These are phyloP conservation scores for Candida glucosophila DNA, from an alignment of 1,139 yeast genomes.

Conservation along the genomic window DNA sequence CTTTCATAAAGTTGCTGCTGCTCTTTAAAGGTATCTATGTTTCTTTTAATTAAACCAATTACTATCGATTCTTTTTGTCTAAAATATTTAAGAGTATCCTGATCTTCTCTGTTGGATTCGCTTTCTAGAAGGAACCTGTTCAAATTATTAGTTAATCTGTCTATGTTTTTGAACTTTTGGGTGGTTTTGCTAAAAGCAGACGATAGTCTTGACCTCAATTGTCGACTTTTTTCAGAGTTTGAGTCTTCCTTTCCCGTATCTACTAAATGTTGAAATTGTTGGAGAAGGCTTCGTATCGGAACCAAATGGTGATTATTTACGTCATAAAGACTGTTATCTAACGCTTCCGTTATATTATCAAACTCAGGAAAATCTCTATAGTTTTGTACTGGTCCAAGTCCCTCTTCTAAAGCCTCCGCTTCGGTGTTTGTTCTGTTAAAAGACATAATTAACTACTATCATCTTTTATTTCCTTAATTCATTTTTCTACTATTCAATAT, in stretches of 20 bases:
- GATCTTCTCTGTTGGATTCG: constrained; percentile 31
- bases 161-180: constrained; percentile 22
- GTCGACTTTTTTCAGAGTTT: constrained; percentile 8
- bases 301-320: constrained; percentile 22
- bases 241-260: constrained; percentile 7
- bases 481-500: constrained; percentile 10
- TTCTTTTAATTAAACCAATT: constrained; percentile 24
- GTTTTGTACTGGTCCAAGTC: constrained; percentile 1
- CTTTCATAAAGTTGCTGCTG: constrained; percentile 44
- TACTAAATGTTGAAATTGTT: constrained; percentile 12
- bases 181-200: constrained; percentile 18
- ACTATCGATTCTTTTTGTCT: constrained; percentile 34
- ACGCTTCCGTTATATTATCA: constrained; percentile 21
- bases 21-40: constrained; percentile 53
- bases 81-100: constrained; percentile 28
- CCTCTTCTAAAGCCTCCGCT: constrained; percentile 2
- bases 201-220: constrained; percentile 13
- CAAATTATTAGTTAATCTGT: constrained; percentile 20
- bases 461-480: not conserved
- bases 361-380: constrained; percentile 39
- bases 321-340: constrained; percentile 24
- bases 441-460: constrained; percentile 18
- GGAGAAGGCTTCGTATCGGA: constrained; percentile 14
- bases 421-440: constrained; percentile 16
- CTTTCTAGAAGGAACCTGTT: constrained; percentile 20